Evolutionary conservation across 2,329 filamentous ascomycete genomes (phyloP), one percentile per base, ranked within the genome.

Genomic region (Aspergillus versicolor): DNA sequence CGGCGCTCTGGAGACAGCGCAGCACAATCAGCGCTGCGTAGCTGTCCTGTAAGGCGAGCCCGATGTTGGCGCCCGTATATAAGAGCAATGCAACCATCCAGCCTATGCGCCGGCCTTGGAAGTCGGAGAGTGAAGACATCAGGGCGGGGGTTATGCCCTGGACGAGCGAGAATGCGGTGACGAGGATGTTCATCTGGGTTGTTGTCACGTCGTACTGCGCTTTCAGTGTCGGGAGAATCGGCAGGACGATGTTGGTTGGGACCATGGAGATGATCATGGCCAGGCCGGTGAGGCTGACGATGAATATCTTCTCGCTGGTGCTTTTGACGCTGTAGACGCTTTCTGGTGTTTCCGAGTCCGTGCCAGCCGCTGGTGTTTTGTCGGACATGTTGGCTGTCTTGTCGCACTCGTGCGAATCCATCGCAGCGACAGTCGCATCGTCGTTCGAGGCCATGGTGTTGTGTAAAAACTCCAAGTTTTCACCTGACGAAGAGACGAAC

Each of bases 21-120:
- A 77, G 62, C 0, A 74, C 62, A 38, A 77, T 64, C 5, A 77
- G 56, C 1, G 73, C 69, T 0, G 65, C 55, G 46, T 70, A 76
- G 52, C 60, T 70, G 42, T 65, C 57, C 55, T 75, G 72, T 9
- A 74, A 17, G 1, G 74, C 74, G 5, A 76, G 67, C 1, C 73
- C 74, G 42, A 75, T 67, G 47, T 74, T 75, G 5, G 73, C 70
- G 7, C 54, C 65, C 0, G 75, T 56, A 42, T 73, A 77, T 46
- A 73, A 80, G 53, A 73, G 13, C 24, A 43, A 21, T 21, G 41
- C 15, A 0, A 43, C 21, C 12, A 43, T 43, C 41, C 41, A 43
- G 6, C 19, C 41, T 17, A 43, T 43, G 9, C 41, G 41, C 9
- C 41, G 41, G 11, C 41, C 41, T 24, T 43, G 41, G 41, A 43